Percentiles rank a stretch among this genome's conserved stretches.
Conservation (phyloP, 441 rosid species). For the Gossypium davidsonii region DNA sequence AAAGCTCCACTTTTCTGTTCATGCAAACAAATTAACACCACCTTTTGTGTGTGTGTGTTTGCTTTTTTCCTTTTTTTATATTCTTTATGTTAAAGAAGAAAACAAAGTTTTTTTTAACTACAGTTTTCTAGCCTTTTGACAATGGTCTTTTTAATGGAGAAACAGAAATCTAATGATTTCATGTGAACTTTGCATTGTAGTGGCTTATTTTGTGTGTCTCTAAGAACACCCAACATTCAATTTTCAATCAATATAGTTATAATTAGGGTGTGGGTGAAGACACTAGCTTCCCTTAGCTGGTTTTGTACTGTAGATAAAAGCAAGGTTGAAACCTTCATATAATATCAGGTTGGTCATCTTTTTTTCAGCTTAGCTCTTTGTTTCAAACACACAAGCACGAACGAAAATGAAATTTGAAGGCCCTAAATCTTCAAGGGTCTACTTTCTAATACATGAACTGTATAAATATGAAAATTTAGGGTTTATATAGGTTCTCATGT, state of each 20-base stretch:
- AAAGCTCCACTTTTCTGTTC: constrained; percentile 32
- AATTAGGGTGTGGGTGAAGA: constrained; percentile 9
- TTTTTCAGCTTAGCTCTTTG: constrained; percentile 9
- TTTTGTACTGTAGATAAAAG: constrained; percentile 25
- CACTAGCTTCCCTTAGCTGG: not conserved
- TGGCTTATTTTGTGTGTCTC: constrained; percentile 32
- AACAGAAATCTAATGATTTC: constrained; percentile 35
- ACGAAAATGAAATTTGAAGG: not conserved
- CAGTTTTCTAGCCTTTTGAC: constrained; percentile 29
- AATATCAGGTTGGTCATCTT: constrained; percentile 40
- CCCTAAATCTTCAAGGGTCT: not conserved
- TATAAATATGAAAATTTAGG: not conserved
- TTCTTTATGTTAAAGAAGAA: constrained; percentile 22
- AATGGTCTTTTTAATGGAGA: constrained; percentile 31
- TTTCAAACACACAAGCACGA: not conserved
- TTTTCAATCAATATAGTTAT: constrained; percentile 21
- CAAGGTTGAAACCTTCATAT: constrained; percentile 14
- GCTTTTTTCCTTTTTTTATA: not conserved
- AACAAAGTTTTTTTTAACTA: constrained; percentile 10
- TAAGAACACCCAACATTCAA: constrained; percentile 18
- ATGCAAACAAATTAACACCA: constrained; percentile 28
- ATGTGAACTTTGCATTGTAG: constrained; percentile 23
- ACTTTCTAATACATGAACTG: not conserved
- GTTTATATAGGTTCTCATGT: not conserved
- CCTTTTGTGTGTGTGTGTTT: constrained; percentile 13